Conservation (phyloP, 345 rosid genomes). For the Laguncularia racemosa region DNA sequence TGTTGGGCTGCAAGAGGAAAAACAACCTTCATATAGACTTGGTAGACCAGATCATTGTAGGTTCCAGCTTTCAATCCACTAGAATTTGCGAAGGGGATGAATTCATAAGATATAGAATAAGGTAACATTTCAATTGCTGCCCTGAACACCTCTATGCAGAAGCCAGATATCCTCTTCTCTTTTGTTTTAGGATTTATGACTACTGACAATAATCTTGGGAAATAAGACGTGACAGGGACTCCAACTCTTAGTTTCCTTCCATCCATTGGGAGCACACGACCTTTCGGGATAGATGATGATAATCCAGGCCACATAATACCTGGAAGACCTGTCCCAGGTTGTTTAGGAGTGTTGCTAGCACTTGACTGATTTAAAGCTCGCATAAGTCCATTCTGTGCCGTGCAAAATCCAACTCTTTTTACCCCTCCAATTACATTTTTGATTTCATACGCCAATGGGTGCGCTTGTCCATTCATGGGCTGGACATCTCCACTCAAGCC, state of each 20-base stretch:
- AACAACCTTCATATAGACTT: constrained; percentile 9
- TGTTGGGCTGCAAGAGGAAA: background rate
- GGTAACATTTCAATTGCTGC: constrained; percentile 17
- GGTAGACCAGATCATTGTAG: constrained; percentile 16
- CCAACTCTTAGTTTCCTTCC: constrained; percentile 34
- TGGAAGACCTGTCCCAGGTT: background rate
- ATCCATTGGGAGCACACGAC: constrained; percentile 25
- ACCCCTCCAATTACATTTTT: constrained; percentile 27
- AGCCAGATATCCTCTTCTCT: constrained; percentile 10
- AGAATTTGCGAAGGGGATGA: background rate
- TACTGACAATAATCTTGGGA: too few species aligned
- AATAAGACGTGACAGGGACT: constrained; percentile 16
- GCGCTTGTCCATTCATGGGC: constrained; percentile 26
- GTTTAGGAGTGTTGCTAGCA: background rate
- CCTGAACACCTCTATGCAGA: constrained; percentile 20
- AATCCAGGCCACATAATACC: constrained; percentile 39
- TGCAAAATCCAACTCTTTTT: constrained; percentile 32
- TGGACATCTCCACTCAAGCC: constrained; percentile 28
- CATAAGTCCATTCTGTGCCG: constrained; percentile 5
- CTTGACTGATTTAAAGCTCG: background rate
- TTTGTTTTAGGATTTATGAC: too few species aligned
- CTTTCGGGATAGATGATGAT: constrained; percentile 23
- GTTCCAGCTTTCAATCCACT: constrained; percentile 3
- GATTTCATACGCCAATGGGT: constrained; percentile 19
- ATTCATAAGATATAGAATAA: constrained; percentile 20